phyloP scores from a whole-genome alignment of 768 basidiomycete species.

The Agrocybe pediades region DNA sequence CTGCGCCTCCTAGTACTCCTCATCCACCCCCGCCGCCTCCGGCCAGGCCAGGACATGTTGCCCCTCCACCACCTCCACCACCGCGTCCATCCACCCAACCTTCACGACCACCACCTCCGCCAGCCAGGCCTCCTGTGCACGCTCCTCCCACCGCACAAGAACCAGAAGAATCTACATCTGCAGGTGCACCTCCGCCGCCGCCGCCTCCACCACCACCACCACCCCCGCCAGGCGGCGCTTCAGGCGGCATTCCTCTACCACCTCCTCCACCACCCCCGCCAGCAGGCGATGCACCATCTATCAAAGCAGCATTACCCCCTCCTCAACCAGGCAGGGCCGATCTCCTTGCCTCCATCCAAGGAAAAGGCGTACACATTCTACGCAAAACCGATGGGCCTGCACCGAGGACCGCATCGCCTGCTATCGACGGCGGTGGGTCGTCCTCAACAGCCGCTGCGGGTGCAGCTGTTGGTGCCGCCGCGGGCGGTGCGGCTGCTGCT shows the following conservation, averaged over 20 bases:
- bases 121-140: constrained; percentile 23
- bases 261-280: constrained; percentile 45
- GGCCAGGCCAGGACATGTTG: constrained; percentile 14
- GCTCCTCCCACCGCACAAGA: constrained; percentile 28
- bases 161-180: constrained; percentile 29
- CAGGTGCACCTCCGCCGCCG: constrained; percentile 53
- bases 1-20: constrained; percentile 32
- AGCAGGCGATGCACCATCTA: constrained; percentile 25
- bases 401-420: constrained; percentile 32
- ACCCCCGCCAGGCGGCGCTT: constrained; percentile 36
- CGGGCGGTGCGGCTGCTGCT: constrained; percentile 32
- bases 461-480: constrained; percentile 35
- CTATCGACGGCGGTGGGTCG: constrained; percentile 32
- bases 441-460: constrained; percentile 37
- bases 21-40: constrained; percentile 26
- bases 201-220: constrained; percentile 37
- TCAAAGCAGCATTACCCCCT: constrained; percentile 42
- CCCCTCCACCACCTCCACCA: constrained; percentile 21
- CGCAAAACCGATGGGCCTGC: constrained; percentile 54
- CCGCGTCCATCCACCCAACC: constrained; percentile 18
- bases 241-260: constrained; percentile 36
- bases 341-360: constrained; percentile 80
- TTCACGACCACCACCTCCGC: constrained; percentile 29
- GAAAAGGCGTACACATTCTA: constrained; percentile 72
- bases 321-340: constrained; percentile 63